Conservation (phyloP, 2,329 filamentous ascomycete genomes). For the Seiridium cupressi region DNA sequence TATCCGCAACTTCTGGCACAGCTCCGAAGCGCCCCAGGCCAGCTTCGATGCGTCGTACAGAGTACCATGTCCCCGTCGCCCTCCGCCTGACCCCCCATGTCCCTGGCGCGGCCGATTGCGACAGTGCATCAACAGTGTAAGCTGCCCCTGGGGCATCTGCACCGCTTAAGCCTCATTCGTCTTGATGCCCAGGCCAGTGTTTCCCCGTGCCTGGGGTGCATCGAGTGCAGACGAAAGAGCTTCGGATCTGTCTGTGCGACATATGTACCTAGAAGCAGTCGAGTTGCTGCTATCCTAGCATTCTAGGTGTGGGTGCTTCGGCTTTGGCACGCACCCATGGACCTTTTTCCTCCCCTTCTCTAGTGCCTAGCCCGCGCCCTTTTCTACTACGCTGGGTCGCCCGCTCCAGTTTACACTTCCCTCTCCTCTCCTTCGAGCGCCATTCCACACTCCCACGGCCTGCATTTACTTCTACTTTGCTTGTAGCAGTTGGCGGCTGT, state of each 20-base stretch:
- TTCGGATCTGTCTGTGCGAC: neutral
- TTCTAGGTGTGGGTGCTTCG: neutral
- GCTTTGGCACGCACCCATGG: neutral
- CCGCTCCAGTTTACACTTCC: constrained; percentile 11
- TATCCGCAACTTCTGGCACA: neutral
- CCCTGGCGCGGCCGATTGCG: neutral
- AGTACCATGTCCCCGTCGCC: neutral
- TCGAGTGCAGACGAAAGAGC: neutral
- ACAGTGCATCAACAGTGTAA: constrained; percentile 2
- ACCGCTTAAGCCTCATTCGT: neutral
- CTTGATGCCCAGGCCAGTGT: constrained; percentile 1
- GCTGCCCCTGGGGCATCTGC: neutral
- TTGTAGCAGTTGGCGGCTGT: constrained; percentile 3
- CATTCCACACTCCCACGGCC: constrained; percentile 7
- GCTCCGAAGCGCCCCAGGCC: neutral
- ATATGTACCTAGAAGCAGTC: too few relatives aligned
- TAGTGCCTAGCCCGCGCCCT: constrained; percentile 7
- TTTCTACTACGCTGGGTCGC: constrained; percentile 17
- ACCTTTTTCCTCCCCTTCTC: neutral
- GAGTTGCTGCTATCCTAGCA: neutral
- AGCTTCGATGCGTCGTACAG: neutral
- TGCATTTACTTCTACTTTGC: neutral
- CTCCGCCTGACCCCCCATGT: neutral
- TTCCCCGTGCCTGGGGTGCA: constrained; percentile 5
- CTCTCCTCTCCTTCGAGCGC: constrained; percentile 13